Conservation (phyloP, 2,329 filamentous ascomycete species). For the Daldinia sp. region DNA sequence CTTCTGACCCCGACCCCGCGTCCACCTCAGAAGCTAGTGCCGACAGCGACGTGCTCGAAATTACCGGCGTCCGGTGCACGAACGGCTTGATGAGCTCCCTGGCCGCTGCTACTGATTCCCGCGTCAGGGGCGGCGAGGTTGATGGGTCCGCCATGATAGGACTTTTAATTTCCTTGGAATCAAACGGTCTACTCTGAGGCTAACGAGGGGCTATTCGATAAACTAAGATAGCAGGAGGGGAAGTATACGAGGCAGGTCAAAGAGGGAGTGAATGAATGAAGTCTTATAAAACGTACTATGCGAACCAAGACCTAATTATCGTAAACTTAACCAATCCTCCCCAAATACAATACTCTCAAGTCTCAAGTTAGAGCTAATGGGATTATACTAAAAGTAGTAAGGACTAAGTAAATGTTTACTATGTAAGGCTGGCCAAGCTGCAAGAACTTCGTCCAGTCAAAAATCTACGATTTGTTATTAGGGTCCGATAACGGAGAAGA, state of each 20-base stretch:
- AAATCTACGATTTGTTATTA: conserved; percentile 62
- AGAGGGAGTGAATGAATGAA: neutral
- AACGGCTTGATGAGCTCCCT: conserved; percentile 78
- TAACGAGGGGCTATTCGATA: neutral
- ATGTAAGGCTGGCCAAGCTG: conserved; percentile 7
- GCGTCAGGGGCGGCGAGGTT: conserved; percentile 74
- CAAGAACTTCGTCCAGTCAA: conserved; percentile 27
- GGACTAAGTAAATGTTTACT: conserved; percentile 11
- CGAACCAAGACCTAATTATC: neutral
- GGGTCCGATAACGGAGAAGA: conserved; percentile 43
- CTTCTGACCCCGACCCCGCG: neutral
- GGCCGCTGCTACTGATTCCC: conserved; percentile 77
- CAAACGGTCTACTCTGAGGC: neutral
- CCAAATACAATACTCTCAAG: neutral
- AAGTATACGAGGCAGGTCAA: neutral
- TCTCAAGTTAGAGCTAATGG: neutral
- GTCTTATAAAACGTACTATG: neutral
- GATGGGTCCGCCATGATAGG: conserved; percentile 64
- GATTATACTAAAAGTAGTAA: conserved; percentile 11
- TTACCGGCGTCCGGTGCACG: conserved; percentile 85
- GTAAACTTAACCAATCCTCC: neutral
- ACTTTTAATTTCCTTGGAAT: neutral
- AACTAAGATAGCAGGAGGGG: neutral
- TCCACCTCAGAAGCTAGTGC: conserved; percentile 71
- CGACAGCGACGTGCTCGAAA: conserved; percentile 82